A percentile compares a stretch with the other conserved stretches of the same genome.
phyloP scores from a whole-genome alignment of 257 asterid species.

The Salvia rosmarinus region DNA sequence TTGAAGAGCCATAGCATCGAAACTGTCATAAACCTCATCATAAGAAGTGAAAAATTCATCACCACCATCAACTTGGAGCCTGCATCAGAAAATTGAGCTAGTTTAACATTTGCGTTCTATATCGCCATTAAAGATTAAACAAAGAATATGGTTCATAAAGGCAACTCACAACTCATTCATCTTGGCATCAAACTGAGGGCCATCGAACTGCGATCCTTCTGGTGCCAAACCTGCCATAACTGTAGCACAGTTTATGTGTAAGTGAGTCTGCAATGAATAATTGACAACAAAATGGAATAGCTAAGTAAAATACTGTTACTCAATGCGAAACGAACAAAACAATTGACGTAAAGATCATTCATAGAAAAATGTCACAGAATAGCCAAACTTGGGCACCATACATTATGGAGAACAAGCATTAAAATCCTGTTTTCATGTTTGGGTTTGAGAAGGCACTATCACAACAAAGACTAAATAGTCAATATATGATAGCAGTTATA shows the following conservation, averaged over 20 bases:
- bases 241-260: conserved; percentile 33
- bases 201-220: conserved; percentile 77
- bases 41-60: neutral
- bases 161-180: conserved; percentile 66
- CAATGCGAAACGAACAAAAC: neutral
- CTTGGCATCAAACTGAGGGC: conserved; percentile 61
- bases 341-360: too few species aligned
- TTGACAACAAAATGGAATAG: neutral
- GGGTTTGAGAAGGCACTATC: conserved; percentile 34
- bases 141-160: neutral
- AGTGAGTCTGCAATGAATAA: neutral
- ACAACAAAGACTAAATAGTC: conserved; percentile 20
- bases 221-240: conserved; percentile 72
- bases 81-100: neutral
- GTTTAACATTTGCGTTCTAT: neutral
- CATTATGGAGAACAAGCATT: conserved; percentile 53
- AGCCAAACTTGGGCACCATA: conserved; percentile 67
- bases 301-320: neutral
- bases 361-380: conserved; percentile 41
- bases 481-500: conserved; percentile 17
- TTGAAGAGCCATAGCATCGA: neutral
- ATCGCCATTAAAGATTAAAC: neutral
- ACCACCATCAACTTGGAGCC: neutral
- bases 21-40: neutral
- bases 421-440: conserved; percentile 48